phyloP scores from a whole-genome alignment of 768 basidiomycete species.

The Leccinum disarticulatum region DNA sequence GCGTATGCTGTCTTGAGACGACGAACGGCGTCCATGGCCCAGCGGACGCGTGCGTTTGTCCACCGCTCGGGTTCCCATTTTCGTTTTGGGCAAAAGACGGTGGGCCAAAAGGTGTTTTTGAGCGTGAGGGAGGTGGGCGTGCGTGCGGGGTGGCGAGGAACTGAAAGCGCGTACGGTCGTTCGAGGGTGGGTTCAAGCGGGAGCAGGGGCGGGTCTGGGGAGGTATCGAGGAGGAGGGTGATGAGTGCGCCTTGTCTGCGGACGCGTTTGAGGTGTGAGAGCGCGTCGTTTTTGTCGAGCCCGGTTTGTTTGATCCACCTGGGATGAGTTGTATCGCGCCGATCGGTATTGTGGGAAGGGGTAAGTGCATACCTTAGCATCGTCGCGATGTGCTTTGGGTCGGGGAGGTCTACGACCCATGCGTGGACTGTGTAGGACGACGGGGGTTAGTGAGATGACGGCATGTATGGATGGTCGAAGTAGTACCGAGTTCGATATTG shows the following conservation, averaged over 20 bases:
- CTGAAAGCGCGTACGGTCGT: constrained; percentile 53
- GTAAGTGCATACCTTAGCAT: constrained; percentile 55
- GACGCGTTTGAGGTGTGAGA: constrained; percentile 78
- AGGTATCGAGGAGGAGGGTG: constrained; percentile 56
- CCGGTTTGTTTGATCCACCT: constrained; percentile 72
- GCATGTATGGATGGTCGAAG: too few relatives aligned
- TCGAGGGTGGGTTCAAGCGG: constrained; percentile 49
- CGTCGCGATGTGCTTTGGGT: constrained; percentile 54
- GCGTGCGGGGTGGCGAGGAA: constrained; percentile 68
- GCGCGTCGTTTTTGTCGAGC: constrained; percentile 52
- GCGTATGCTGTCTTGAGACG: constrained; percentile 52
- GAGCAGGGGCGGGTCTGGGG: constrained; percentile 43
- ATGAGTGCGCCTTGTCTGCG: constrained; percentile 49
- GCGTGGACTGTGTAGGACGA: constrained; percentile 52
- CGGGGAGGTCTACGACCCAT: constrained; percentile 76
- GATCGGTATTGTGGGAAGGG: neutral
- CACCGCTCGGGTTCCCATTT: constrained; percentile 68
- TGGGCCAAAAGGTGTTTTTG: constrained; percentile 86
- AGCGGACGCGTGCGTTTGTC: constrained; percentile 62
- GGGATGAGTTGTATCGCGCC: neutral
- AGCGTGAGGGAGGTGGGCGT: constrained; percentile 61
- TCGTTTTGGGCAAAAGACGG: constrained; percentile 65
- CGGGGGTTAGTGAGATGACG: neutral
- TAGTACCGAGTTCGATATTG: constrained; percentile 44
- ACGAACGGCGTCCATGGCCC: constrained; percentile 74